Conservation (phyloP, 495 filamentous ascomycete species). For the Penicillium arizonense region DNA sequence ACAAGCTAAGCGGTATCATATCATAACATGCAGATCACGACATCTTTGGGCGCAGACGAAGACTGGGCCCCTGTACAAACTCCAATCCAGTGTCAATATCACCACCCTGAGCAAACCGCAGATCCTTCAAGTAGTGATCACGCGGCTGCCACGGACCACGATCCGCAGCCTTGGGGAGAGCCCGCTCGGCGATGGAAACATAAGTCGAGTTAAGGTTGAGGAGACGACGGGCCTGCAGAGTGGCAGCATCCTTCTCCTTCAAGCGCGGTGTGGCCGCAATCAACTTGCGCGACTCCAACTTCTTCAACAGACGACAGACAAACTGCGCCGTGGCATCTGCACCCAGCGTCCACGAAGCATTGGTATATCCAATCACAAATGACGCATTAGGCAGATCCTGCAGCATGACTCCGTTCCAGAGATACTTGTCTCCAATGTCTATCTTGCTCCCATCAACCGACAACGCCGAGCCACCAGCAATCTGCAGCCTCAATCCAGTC, state of each 20-base stretch:
- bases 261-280: slow-evolving; percentile 39
- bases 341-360: slow-evolving; percentile 60
- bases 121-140: slow-evolving; percentile 53
- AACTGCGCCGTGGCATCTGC: slow-evolving; percentile 53
- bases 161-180: slow-evolving; percentile 45
- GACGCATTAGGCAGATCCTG: slow-evolving; percentile 57
- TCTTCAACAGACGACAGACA: slow-evolving; percentile 42
- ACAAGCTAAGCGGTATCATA: background rate
- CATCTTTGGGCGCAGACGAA: slow-evolving; percentile 22
- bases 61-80: slow-evolving; percentile 25
- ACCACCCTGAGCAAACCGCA: slow-evolving; percentile 47
- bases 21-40: slow-evolving; percentile 13
- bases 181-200: slow-evolving; percentile 35
- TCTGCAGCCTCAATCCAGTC: slow-evolving; percentile 62
- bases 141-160: slow-evolving; percentile 55
- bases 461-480: slow-evolving; percentile 50
- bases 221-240: slow-evolving; percentile 33
- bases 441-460: slow-evolving; percentile 55
- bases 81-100: slow-evolving; percentile 39
- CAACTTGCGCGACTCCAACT: slow-evolving; percentile 37
- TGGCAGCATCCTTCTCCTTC: slow-evolving; percentile 26
- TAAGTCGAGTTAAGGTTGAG: slow-evolving; percentile 53
- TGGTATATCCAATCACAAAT: slow-evolving; percentile 57
- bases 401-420: slow-evolving; percentile 62
- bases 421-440: slow-evolving; percentile 41